Conservation (phyloP, 768 basidiomycete species). For the Roridomyces roridus region DNA sequence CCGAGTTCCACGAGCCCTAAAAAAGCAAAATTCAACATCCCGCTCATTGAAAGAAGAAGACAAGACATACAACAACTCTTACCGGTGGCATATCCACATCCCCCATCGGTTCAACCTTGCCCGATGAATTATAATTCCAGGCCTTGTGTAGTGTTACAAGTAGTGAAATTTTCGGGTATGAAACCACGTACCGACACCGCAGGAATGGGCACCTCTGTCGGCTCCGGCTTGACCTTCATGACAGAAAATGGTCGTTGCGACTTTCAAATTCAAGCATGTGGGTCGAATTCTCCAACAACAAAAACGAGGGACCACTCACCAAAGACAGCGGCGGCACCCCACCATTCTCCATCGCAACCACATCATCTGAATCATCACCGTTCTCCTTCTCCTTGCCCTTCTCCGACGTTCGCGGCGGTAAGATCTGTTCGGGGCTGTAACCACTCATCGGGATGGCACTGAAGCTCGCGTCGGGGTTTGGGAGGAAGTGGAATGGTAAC, state of each 20-base stretch:
- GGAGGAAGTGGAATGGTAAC: no score
- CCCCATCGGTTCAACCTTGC: not conserved
- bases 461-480: conserved; percentile 3
- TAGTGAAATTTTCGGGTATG: not conserved
- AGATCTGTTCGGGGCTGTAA: no score
- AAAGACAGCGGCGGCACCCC: no score
- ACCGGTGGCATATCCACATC: no score
- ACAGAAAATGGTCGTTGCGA: no score
- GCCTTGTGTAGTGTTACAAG: not conserved
- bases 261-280: conserved; percentile 1
- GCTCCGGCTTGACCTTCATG: conserved; percentile 9
- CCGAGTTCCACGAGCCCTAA: no score
- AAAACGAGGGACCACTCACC: no score
- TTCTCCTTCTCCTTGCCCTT: not conserved
- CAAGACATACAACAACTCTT: no score
- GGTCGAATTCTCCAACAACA: no score
- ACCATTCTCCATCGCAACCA: no score
- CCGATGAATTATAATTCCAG: not conserved
- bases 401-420: not conserved
- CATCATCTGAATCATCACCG: not conserved
- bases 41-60: no score
- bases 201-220: conserved; percentile 9
- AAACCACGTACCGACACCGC: not conserved
- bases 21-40: no score
- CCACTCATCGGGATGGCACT: conserved; percentile 7